Conservation (phyloP, 2,329 filamentous ascomycete species). For the Aspergillus candidus region DNA sequence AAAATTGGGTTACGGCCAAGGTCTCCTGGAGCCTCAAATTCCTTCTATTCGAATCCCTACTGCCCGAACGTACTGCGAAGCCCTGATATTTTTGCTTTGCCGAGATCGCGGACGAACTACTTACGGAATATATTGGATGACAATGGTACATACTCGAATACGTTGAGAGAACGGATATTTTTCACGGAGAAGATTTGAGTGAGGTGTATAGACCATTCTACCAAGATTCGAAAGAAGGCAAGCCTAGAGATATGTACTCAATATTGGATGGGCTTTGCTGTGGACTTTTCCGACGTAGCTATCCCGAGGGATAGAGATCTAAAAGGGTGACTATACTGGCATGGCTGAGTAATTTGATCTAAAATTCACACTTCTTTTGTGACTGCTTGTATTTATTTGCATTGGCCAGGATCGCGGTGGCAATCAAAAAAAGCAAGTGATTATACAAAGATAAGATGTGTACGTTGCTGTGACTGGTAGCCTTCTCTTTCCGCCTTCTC, state of each 20-base stretch:
- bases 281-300: conserved; percentile 4
- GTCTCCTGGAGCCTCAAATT: conserved; percentile 9
- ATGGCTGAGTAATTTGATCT: too few relatives aligned
- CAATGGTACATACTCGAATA: conserved; percentile 17
- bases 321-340: too few relatives aligned
- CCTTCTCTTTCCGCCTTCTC: too few relatives aligned
- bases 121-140: conserved; percentile 14
- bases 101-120: conserved; percentile 9
- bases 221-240: conserved; percentile 12
- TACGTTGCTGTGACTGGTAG: too few relatives aligned
- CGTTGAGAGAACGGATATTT: conserved; percentile 13
- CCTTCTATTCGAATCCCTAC: conserved; percentile 13
- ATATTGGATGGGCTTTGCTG: conserved; percentile 12
- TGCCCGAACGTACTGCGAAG: conserved; percentile 13
- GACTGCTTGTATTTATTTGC: too few relatives aligned
- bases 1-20: conserved; percentile 7
- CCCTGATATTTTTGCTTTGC: conserved; percentile 17
- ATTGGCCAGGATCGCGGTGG: too few relatives aligned
- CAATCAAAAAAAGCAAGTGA: too few relatives aligned
- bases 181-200: conserved; percentile 13
- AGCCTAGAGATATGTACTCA: conserved; percentile 11
- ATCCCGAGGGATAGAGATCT: too few relatives aligned
- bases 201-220: conserved; percentile 14
- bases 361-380: too few relatives aligned
- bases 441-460: too few relatives aligned